Percentiles rank a stretch among this genome's conserved stretches.
These are phyloP conservation scores for Dictyostelium purpureum DNA, from an alignment of 78 protist species.

Conservation along the genomic window DNA sequence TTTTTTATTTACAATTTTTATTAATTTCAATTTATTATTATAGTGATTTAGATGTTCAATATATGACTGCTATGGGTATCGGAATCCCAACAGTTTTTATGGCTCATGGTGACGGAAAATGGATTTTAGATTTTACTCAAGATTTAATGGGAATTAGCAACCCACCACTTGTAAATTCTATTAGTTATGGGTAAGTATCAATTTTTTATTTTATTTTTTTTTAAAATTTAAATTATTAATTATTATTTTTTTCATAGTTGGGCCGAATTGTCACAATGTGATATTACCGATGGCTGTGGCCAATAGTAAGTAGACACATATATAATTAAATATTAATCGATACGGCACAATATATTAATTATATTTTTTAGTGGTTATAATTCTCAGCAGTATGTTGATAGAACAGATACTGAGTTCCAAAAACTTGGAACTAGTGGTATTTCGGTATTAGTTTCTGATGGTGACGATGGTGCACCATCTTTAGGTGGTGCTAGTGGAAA, in stretches of 20 bases:
- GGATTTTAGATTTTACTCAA: conserved; percentile 56
- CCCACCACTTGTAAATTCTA: conserved; percentile 60
- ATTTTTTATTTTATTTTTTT: too few species aligned
- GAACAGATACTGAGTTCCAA: conserved; percentile 70
- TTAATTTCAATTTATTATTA: too few species aligned
- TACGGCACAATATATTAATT: too few species aligned
- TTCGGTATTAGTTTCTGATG: conserved; percentile 68
- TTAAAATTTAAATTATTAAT: too few species aligned
- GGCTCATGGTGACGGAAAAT: conserved; percentile 33
- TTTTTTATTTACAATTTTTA: too few species aligned
- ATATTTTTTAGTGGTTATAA: too few species aligned
- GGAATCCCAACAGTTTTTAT: conserved; percentile 35
- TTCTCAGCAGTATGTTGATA: conserved; percentile 31
- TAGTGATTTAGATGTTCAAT: conserved; percentile 66
- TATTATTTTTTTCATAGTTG: too few species aligned
- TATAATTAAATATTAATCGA: too few species aligned
- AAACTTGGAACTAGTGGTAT: conserved; percentile 80
- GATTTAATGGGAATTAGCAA: not conserved
- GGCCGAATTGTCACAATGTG: conserved; percentile 72
- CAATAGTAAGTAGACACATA: too few species aligned
- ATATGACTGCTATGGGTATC: conserved; percentile 65
- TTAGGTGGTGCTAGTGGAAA: conserved; percentile 59
- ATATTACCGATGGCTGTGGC: conserved; percentile 23
- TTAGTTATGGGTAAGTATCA: conserved; percentile 81
- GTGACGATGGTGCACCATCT: conserved; percentile 87